phyloP scores from a whole-genome alignment of 1,284 basidiomycete species.

The Wolfiporia cocos region DNA sequence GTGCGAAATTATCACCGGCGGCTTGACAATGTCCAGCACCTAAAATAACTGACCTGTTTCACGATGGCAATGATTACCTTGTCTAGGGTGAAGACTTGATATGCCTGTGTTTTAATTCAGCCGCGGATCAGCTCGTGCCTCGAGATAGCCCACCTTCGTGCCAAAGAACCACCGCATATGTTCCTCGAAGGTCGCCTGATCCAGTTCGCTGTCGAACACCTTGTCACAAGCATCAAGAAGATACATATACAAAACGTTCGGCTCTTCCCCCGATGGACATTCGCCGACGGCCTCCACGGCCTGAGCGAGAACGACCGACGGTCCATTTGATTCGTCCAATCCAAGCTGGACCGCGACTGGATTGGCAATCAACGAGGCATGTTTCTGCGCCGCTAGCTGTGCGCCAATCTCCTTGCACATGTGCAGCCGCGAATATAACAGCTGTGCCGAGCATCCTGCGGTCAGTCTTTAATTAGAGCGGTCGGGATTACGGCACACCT shows the following conservation, averaged over 20 bases:
- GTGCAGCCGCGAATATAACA: constrained; percentile 85
- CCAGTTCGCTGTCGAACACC: constrained; percentile 90
- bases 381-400: constrained; percentile 51
- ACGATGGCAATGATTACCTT: constrained; percentile 83
- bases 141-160: constrained; percentile 60
- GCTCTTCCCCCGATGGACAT: constrained; percentile 25
- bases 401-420: constrained; percentile 82
- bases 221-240: constrained; percentile 91
- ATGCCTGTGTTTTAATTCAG: constrained; percentile 44
- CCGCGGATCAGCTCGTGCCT: too few relatives aligned
- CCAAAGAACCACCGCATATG: constrained; percentile 96
- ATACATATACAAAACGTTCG: constrained; percentile 80
- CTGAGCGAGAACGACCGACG: constrained; percentile 59
- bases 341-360: constrained; percentile 70
- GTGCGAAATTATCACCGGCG: constrained; percentile 3
- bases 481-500: constrained; percentile 46
- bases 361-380: constrained; percentile 57
- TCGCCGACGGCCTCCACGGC: constrained; percentile 51
- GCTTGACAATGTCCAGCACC: not conserved
- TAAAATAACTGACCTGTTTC: constrained; percentile 64
- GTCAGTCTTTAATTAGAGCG: not conserved
- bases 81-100: constrained; percentile 88
- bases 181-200: constrained; percentile 89
- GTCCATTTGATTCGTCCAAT: constrained; percentile 71
- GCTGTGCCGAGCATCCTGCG: constrained; percentile 40